Evolutionary conservation across 2,329 filamentous ascomycete genomes (phyloP).

Genomic region (Blastomyces gilchristii): DNA sequence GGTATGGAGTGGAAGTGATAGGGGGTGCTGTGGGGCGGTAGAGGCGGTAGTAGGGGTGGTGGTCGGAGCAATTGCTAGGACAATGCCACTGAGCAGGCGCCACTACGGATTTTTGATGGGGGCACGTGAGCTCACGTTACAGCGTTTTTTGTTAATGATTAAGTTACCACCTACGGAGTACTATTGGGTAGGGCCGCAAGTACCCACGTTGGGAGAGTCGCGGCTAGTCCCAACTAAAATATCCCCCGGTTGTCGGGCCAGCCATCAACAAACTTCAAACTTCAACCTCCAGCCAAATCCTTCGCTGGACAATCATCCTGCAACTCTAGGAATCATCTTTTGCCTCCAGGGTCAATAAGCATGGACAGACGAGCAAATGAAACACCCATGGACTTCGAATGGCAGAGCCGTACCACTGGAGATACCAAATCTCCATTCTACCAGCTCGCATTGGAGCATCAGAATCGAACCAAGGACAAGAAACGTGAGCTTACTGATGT

Average conservation of each 20-base stretch:
- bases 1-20: no score
- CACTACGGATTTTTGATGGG: no score
- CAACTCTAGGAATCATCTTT: no score
- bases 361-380: constrained; percentile 35
- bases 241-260: background rate
- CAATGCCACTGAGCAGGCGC: no score
- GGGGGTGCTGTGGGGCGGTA: no score
- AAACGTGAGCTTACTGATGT: constrained; percentile 31
- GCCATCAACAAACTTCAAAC: background rate
- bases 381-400: constrained; percentile 44
- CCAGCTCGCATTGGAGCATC: constrained; percentile 36
- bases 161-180: no score
- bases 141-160: no score
- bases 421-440: constrained; percentile 39
- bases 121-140: no score
- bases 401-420: constrained; percentile 36
- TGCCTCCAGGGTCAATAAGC: background rate
- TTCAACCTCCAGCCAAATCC: background rate
- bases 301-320: background rate
- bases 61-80: no score
- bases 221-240: background rate
- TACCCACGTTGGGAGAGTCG: no score
- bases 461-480: constrained; percentile 26
- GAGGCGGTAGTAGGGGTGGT: no score
- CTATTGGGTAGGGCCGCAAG: no score